Conservation (phyloP, 2,329 filamentous ascomycete species). For the Hymenoscyphus fraxineus region DNA sequence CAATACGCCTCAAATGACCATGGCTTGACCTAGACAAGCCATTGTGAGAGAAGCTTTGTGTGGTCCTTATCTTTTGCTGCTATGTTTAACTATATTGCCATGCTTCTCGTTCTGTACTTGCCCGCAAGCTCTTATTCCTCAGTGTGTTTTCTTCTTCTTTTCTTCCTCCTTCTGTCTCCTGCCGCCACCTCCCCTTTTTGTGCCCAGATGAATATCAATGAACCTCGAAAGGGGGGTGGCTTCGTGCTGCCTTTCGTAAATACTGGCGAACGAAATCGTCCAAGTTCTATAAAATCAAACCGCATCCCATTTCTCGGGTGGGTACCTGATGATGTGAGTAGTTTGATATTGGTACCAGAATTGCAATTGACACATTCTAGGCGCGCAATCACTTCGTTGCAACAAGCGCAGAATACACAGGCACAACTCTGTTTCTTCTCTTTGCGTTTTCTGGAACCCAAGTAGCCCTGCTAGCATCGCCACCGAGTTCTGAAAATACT, state of each 20-base stretch:
- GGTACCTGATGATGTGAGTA: conserved; percentile 21
- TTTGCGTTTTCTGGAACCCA: conserved; percentile 30
- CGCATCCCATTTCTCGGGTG: conserved; percentile 19
- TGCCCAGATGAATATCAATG: conserved; percentile 28
- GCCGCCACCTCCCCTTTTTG: neutral
- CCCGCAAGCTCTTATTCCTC: neutral
- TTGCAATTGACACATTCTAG: conserved; percentile 11
- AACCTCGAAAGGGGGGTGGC: conserved; percentile 18
- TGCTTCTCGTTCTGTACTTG: neutral
- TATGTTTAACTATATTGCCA: neutral
- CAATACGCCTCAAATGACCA: neutral
- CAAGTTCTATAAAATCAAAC: conserved; percentile 23
- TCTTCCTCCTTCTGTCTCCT: neutral
- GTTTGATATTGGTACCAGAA: neutral
- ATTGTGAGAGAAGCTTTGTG: neutral
- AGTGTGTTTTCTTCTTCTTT: neutral
- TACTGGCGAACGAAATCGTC: conserved; percentile 11
- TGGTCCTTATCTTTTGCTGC: neutral
- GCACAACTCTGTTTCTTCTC: conserved; percentile 30
- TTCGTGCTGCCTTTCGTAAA: conserved; percentile 26
- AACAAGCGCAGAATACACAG: conserved; percentile 24
- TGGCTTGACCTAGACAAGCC: neutral
- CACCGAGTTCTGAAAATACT: conserved; percentile 30
- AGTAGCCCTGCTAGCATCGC: conserved; percentile 26
- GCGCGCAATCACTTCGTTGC: conserved; percentile 26